phyloP scores from a whole-genome alignment of 305 asterid species.

The Solanum chacoense region DNA sequence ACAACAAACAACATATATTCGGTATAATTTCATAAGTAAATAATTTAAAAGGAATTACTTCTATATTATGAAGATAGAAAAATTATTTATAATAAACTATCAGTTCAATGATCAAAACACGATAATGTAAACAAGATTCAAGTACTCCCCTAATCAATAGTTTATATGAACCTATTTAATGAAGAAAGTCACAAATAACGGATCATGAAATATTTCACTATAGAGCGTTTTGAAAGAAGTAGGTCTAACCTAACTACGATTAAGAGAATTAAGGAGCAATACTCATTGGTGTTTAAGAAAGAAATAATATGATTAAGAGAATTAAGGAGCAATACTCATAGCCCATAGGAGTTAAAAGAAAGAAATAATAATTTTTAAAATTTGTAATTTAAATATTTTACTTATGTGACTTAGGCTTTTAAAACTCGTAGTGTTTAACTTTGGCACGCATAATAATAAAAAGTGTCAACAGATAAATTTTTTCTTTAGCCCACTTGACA shows the following conservation, averaged over 20 bases:
- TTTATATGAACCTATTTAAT: background rate
- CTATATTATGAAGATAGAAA: background rate
- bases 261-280: background rate
- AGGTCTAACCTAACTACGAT: background rate
- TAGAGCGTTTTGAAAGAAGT: background rate
- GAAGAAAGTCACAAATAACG: background rate
- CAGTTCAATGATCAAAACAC: background rate
- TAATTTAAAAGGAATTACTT: too few relatives aligned
- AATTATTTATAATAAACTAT: fast-evolving
- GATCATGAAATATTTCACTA: background rate
- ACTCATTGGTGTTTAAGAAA: background rate
- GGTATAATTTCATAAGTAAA: background rate
- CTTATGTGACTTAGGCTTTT: background rate
- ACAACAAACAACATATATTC: background rate
- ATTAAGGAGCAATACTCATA: background rate
- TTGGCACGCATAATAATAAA: background rate
- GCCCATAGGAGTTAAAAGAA: too few relatives aligned
- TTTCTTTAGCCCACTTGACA: background rate
- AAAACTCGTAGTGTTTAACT: background rate
- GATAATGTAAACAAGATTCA: background rate
- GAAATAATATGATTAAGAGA: background rate
- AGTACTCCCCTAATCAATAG: background rate
- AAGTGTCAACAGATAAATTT: background rate
- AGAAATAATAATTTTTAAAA: too few relatives aligned
- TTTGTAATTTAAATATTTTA: background rate